Percentiles rank a stretch among this genome's conserved stretches.
Conservation (phyloP, 1,284 basidiomycete genomes). For the Naganishia albida region DNA sequence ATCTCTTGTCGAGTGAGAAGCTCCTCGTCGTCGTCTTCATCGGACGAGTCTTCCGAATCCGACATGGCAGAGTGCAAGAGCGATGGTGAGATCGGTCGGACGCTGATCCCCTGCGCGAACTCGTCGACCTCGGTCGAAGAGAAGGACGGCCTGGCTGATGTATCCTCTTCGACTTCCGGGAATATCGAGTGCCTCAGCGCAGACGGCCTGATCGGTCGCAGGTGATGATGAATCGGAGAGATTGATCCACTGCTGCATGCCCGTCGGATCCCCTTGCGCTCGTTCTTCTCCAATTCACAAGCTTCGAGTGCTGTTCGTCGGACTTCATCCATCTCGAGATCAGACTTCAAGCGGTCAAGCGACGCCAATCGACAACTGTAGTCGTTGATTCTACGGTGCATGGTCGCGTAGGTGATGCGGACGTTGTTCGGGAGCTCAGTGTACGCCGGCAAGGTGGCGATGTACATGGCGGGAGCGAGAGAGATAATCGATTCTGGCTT, state of each 20-base stretch:
- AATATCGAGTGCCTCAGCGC: slow-evolving; percentile 13
- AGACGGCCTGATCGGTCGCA: slow-evolving; percentile 5
- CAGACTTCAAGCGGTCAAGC: slow-evolving; percentile 42
- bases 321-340: slow-evolving; percentile 51
- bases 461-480: slow-evolving; percentile 41
- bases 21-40: not conserved
- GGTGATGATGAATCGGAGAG: slow-evolving; percentile 36
- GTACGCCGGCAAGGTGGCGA: slow-evolving; percentile 46
- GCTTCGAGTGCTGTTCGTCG: slow-evolving; percentile 50
- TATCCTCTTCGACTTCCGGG: slow-evolving; percentile 4
- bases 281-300: slow-evolving; percentile 45
- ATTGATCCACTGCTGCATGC: slow-evolving; percentile 43
- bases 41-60: not conserved
- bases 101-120: slow-evolving; percentile 13
- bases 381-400: slow-evolving; percentile 27
- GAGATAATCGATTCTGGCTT: slow-evolving; percentile 41
- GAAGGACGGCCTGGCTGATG: not conserved
- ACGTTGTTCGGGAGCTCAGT: slow-evolving; percentile 42
- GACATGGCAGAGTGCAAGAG: slow-evolving; percentile 8
- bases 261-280: slow-evolving; percentile 45
- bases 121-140: slow-evolving; percentile 12
- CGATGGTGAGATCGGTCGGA: slow-evolving; percentile 29
- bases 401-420: slow-evolving; percentile 42
- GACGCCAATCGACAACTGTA: slow-evolving; percentile 42
- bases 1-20: not conserved